phyloP scores from a whole-genome alignment of 257 asterid species.

The Oldenlandia corymbosa region DNA sequence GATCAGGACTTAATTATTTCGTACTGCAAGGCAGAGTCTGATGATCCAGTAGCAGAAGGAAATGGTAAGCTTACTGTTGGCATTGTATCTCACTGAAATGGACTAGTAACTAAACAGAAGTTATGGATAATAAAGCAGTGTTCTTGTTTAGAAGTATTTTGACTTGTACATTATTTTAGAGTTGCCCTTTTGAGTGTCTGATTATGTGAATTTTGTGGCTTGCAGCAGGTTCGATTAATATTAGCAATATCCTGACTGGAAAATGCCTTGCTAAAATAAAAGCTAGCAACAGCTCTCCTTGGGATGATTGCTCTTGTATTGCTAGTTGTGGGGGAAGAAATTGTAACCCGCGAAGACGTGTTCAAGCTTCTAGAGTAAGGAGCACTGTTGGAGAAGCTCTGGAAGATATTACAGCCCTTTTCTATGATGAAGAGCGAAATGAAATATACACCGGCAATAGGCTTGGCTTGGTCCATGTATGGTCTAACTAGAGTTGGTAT shows the following conservation, averaged over 20 bases:
- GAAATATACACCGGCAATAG: conserved; percentile 91
- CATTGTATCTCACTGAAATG: neutral
- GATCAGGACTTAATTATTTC: conserved; percentile 98
- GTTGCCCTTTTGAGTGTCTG: neutral
- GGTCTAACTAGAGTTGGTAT: conserved; percentile 64
- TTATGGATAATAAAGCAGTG: neutral
- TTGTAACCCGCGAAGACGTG: conserved; percentile 54
- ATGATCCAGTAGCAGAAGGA: conserved; percentile 79
- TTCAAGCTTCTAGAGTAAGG: conserved; percentile 43
- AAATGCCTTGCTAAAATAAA: conserved; percentile 93
- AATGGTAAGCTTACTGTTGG: conserved; percentile 44
- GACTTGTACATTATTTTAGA: neutral
- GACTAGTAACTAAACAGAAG: neutral
- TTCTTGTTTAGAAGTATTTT: neutral
- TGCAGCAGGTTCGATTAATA: conserved; percentile 92
- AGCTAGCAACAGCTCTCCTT: conserved; percentile 50
- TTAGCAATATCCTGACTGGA: conserved; percentile 91
- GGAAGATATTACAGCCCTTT: conserved; percentile 93
- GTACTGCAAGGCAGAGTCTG: conserved; percentile 87
- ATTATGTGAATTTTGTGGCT: conserved; percentile 11
- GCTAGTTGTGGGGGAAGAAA: conserved; percentile 49
- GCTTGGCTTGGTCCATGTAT: conserved; percentile 83
- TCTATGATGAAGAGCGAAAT: conserved; percentile 96
- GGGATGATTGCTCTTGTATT: conserved; percentile 54
- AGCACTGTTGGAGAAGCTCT: conserved; percentile 84